phyloP scores from a whole-genome alignment of 257 asterid species.

The Ehretia macrophylla region DNA sequence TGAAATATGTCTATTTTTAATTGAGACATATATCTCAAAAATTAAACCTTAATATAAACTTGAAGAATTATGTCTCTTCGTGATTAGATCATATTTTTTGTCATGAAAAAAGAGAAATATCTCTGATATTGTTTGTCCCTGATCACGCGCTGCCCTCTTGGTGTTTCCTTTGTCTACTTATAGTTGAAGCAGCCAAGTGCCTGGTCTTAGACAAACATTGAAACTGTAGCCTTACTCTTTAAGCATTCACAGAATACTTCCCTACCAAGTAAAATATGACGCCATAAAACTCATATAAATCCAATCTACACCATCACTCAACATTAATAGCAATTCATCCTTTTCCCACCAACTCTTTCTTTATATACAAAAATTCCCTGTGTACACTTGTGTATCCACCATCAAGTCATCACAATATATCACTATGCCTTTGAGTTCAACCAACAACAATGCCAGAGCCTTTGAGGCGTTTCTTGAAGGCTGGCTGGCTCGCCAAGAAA shows the following conservation, averaged over 20 bases:
- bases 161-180: background rate
- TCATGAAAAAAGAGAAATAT: background rate
- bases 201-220: background rate
- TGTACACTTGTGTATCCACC: background rate
- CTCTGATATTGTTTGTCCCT: too few species aligned
- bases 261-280: constrained; percentile 9
- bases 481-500: constrained; percentile 40
- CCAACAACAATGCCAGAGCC: background rate
- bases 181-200: constrained; percentile 8
- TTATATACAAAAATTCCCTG: background rate
- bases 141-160: background rate
- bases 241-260: constrained; percentile 5
- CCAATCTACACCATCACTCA: background rate
- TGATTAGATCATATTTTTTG: too few species aligned
- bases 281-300: background rate
- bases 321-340: background rate
- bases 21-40: too few species aligned
- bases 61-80: too few species aligned
- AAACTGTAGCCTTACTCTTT: background rate
- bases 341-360: background rate
- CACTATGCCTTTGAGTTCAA: constrained; percentile 17
- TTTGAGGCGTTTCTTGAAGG: constrained; percentile 27
- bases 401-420: background rate
- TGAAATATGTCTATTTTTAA: too few species aligned
- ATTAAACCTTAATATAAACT: too few species aligned